Percentiles rank a stretch among this genome's conserved stretches.
Evolutionary conservation across 2,329 filamentous ascomycete genomes (phyloP).

Genomic region (Zymoseptoria tritici): DNA sequence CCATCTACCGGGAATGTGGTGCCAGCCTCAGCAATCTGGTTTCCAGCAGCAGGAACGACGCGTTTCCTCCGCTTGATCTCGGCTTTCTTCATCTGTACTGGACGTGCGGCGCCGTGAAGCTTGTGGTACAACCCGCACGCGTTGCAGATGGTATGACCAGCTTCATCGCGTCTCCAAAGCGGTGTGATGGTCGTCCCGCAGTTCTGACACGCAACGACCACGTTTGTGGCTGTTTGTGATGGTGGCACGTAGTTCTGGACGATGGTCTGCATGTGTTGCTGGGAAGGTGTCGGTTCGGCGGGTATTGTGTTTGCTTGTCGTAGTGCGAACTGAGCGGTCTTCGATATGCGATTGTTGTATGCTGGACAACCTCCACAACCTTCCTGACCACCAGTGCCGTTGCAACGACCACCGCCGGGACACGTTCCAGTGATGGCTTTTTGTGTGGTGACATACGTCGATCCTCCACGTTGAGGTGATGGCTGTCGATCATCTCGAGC

Average conservation of each 20-base stretch:
- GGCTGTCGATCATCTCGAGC: conserved; percentile 34
- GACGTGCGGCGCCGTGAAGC: conserved; percentile 84
- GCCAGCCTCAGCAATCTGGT: conserved; percentile 27
- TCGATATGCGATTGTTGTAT: conserved; percentile 93
- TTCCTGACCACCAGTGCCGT: conserved; percentile 90
- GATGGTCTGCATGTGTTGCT: conserved; percentile 18
- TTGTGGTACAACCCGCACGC: conserved; percentile 97
- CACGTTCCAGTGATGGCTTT: conserved; percentile 77
- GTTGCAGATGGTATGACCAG: conserved; percentile 95
- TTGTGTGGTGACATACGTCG: conserved; percentile 71
- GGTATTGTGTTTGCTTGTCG: conserved; percentile 29
- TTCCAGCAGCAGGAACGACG: conserved; percentile 68
- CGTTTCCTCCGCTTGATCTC: conserved; percentile 94
- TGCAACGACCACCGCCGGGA: conserved; percentile 88
- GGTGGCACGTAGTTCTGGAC: conserved; percentile 14
- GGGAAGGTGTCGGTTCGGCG: conserved; percentile 2
- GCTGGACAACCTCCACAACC: conserved; percentile 94
- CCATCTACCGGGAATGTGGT: conserved; percentile 19
- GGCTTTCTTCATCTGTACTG: conserved; percentile 97
- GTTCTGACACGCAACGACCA: conserved; percentile 90
- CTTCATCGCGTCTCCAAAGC: conserved; percentile 88
- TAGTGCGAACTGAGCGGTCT: conserved; percentile 65
- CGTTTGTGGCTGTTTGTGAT: conserved; percentile 42
- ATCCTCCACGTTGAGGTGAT: conserved; percentile 35
- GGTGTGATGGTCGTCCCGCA: conserved; percentile 95